Evolutionary conservation across 495 filamentous ascomycete genomes (phyloP).

Genomic region (Hyaloscypha bicolor): DNA sequence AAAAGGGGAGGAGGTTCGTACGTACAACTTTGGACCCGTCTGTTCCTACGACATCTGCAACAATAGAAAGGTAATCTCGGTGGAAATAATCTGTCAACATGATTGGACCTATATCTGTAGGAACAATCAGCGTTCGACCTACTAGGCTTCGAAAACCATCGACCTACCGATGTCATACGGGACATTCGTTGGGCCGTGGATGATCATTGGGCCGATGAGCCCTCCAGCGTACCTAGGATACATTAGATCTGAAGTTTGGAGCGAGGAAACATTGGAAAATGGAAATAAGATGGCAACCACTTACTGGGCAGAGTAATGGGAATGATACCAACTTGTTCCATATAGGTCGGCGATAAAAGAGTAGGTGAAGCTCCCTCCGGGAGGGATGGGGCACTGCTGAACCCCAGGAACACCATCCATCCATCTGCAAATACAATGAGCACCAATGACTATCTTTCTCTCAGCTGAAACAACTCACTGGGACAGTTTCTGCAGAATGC

Average conservation of each 20-base stretch:
- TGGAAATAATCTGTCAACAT: slow-evolving; percentile 52
- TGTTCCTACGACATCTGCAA: slow-evolving; percentile 40
- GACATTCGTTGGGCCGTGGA: slow-evolving; percentile 38
- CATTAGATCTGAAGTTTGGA: no score
- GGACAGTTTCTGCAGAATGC: slow-evolving; percentile 38
- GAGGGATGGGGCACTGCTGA: slow-evolving; percentile 48
- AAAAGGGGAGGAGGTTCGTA: neutral
- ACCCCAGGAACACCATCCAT: slow-evolving; percentile 45
- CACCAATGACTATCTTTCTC: neutral
- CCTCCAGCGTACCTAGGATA: slow-evolving; percentile 42
- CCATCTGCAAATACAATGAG: slow-evolving; percentile 12
- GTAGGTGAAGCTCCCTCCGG: slow-evolving; percentile 51
- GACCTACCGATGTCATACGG: slow-evolving; percentile 41
- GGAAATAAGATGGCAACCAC: neutral
- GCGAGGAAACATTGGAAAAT: no score
- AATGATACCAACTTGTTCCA: slow-evolving; percentile 67
- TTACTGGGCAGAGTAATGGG: slow-evolving; percentile 57
- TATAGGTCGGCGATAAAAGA: slow-evolving; percentile 53
- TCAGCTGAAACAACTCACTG: slow-evolving; percentile 6
- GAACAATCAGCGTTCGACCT: neutral
- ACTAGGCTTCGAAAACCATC: neutral
- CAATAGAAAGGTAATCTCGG: slow-evolving; percentile 43
- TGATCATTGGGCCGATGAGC: slow-evolving; percentile 47
- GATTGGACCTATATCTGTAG: slow-evolving; percentile 46
- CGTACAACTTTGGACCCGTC: slow-evolving; percentile 23